These are phyloP conservation scores for Ogataea polymorpha DNA, from an alignment of 805 yeast genomes.

Conservation along the genomic window DNA sequence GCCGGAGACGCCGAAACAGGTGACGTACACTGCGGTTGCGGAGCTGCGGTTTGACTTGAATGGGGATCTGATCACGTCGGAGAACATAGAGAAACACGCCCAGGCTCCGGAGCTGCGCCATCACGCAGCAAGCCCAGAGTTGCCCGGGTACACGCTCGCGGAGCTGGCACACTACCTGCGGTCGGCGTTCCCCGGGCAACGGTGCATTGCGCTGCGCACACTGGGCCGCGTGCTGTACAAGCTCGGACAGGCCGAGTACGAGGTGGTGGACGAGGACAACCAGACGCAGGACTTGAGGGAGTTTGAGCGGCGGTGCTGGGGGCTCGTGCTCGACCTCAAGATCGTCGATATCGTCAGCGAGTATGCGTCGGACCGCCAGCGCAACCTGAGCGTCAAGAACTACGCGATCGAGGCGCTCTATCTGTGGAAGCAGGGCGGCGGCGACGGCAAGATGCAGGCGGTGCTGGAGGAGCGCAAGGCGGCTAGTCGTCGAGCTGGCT, in stretches of 20 bases:
- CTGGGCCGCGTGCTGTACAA: conserved; percentile 84
- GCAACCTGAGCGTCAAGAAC: conserved; percentile 69
- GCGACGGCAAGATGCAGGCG: conserved; percentile 29
- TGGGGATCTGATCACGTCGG: conserved; percentile 63
- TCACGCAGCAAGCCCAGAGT: conserved; percentile 81
- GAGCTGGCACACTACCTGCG: conserved; percentile 80
- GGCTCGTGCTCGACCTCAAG: conserved; percentile 56
- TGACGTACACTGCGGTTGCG: conserved; percentile 50
- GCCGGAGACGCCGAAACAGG: conserved; percentile 38
- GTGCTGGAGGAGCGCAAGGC: conserved; percentile 4
- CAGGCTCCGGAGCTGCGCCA: conserved; percentile 73
- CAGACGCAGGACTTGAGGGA: conserved; percentile 34
- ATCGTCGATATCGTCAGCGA: conserved; percentile 65
- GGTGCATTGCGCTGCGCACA: conserved; percentile 82
- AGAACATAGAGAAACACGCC: conserved; percentile 18
- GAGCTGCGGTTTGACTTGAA: conserved; percentile 85
- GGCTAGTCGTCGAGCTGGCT: conserved; percentile 20
- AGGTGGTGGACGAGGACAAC: conserved; percentile 32
- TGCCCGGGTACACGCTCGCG: conserved; percentile 87
- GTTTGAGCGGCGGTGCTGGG: conserved; percentile 66
- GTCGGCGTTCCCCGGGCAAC: conserved; percentile 78
- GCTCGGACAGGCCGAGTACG: conserved; percentile 59
- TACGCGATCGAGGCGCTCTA: conserved; percentile 89
- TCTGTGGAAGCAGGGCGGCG: conserved; percentile 71
- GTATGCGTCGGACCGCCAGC: conserved; percentile 60